Percentiles rank a stretch among this genome's conserved stretches.
phyloP scores from a whole-genome alignment of 257 asterid species.

The Striga asiatica region DNA sequence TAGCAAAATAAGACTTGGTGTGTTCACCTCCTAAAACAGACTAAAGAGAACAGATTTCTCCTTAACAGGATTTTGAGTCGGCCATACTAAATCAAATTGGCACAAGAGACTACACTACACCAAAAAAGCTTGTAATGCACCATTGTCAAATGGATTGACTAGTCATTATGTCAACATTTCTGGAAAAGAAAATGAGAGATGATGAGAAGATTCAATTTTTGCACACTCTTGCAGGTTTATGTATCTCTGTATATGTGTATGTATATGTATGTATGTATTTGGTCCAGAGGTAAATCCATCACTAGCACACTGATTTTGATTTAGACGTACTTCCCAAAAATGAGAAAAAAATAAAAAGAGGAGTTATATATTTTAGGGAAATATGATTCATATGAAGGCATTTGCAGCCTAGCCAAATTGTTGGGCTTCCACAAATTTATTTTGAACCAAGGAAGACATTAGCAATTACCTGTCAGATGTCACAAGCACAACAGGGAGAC shows the following conservation, averaged over 20 bases:
- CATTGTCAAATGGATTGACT: neutral
- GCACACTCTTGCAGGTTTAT: neutral
- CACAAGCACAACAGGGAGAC: slow-evolving; percentile 67
- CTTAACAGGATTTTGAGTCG: neutral
- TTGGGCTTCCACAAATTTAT: neutral
- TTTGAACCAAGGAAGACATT: neutral
- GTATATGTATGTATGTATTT: neutral
- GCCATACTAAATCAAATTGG: neutral
- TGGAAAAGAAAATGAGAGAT: neutral
- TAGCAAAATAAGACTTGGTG: neutral
- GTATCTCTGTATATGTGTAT: neutral
- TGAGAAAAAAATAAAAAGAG: neutral
- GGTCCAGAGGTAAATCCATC: neutral
- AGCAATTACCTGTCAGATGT: slow-evolving; percentile 81
- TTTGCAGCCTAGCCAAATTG: neutral
- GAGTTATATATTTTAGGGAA: neutral
- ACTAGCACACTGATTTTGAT: neutral
- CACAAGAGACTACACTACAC: neutral
- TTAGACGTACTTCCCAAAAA: neutral
- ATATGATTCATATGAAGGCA: neutral
- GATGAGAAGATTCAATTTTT: neutral
- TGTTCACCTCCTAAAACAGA: neutral
- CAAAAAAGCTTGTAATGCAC: neutral
- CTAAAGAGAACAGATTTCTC: neutral
- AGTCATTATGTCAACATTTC: neutral